A percentile compares a stretch with the other conserved stretches of the same genome.
These are phyloP conservation scores for Saccharomycopsis malanga DNA, from an alignment of 805 yeast genomes.

Conservation along the genomic window DNA sequence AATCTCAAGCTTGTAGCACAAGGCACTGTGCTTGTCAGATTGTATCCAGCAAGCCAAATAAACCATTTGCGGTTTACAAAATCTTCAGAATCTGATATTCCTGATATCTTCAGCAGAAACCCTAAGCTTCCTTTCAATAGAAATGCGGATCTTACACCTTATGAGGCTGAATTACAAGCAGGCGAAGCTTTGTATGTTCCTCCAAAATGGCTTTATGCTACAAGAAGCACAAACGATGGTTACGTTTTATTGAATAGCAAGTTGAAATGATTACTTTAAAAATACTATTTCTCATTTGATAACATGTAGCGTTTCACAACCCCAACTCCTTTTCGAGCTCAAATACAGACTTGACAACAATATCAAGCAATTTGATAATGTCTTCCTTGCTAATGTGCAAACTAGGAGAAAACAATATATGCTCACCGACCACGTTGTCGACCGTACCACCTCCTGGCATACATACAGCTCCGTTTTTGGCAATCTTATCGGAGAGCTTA, in stretches of 20 bases:
- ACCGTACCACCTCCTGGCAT: constrained; percentile 43
- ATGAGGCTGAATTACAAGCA: constrained; percentile 28
- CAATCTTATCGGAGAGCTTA: constrained; percentile 30
- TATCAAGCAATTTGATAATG: constrained; percentile 35
- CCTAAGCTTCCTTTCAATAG: constrained; percentile 15
- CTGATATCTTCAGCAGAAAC: constrained; percentile 25
- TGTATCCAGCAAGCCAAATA: constrained; percentile 32
- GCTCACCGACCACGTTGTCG: constrained; percentile 37
- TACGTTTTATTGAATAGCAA: too few species aligned
- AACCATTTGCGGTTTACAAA: constrained; percentile 23
- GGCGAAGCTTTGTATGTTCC: constrained; percentile 34
- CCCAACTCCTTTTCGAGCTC: constrained; percentile 31
- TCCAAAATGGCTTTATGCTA: constrained; percentile 34
- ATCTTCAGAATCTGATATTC: constrained; percentile 30
- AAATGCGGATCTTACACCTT: constrained; percentile 24
- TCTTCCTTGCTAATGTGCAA: constrained; percentile 37
- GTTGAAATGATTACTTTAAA: not conserved
- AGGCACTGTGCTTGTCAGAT: constrained; percentile 29
- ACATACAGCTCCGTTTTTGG: constrained; percentile 40
- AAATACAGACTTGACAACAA: constrained; percentile 34
- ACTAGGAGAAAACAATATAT: constrained; percentile 42
- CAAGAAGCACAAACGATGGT: constrained; percentile 12
- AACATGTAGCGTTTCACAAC: constrained; percentile 9
- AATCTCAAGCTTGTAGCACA: too few species aligned
- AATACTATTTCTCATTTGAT: too few species aligned